Conservation (phyloP, 2,329 filamentous ascomycete species). For the Zymoseptoria pseudotritici region DNA sequence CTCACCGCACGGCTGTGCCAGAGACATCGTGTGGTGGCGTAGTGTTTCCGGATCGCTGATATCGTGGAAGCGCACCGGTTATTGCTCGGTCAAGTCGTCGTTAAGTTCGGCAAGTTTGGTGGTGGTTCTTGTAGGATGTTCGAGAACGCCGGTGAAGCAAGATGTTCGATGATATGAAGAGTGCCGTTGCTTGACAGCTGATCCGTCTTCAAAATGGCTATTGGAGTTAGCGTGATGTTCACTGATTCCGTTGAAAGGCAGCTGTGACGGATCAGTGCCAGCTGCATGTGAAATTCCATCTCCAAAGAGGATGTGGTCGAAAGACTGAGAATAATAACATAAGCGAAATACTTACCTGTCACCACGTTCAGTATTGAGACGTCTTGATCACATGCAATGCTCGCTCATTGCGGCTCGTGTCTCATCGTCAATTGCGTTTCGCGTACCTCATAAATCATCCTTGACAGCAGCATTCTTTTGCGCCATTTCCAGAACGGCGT, state of each 20-base stretch:
- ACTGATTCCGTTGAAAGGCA: not conserved
- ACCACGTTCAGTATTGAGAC: not conserved
- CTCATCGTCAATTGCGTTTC: not conserved
- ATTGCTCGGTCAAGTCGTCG: not conserved
- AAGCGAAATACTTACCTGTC: not conserved
- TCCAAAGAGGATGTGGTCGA: not conserved
- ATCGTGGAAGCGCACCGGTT: not conserved
- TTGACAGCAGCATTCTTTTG: not conserved
- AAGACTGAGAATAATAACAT: not conserved
- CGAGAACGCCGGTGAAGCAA: not conserved
- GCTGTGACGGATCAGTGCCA: not conserved
- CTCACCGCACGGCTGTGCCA: not conserved
- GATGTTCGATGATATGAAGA: not conserved
- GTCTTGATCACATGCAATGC: not conserved
- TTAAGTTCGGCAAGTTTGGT: not conserved
- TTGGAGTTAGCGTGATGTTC: not conserved
- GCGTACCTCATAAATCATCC: not conserved
- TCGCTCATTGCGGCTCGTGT: not conserved
- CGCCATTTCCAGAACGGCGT: not conserved
- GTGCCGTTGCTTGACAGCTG: not conserved
- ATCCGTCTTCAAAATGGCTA: not conserved
- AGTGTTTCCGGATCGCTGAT: not conserved
- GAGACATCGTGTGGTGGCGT: not conserved
- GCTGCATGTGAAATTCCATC: not conserved
- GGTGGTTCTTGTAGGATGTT: not conserved